phyloP scores from a whole-genome alignment of 2,329 filamentous ascomycete species.

The Aureobasidium sp. region DNA sequence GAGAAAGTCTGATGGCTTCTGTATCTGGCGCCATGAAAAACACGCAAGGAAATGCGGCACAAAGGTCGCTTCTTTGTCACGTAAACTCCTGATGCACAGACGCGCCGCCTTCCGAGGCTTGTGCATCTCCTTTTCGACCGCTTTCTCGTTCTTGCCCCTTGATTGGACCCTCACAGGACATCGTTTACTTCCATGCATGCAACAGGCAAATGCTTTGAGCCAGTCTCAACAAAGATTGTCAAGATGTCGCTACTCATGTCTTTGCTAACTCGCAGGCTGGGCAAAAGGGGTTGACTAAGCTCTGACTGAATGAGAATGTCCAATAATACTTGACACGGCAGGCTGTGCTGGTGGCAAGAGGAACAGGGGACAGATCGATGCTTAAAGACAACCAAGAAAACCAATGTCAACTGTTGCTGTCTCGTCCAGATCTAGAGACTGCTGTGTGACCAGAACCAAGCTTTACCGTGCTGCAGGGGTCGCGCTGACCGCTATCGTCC shows the following conservation, averaged over 20 bases:
- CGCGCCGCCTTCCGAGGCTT: slow-evolving; percentile 9
- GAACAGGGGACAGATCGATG: background rate
- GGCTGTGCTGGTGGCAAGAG: background rate
- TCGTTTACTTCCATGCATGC: slow-evolving; percentile 2
- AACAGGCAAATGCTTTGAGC: background rate
- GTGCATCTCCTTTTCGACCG: background rate
- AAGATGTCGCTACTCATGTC: background rate
- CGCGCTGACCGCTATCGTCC: slow-evolving; percentile 6
- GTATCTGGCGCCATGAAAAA: background rate
- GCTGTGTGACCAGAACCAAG: slow-evolving; percentile 5
- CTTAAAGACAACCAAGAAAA: background rate
- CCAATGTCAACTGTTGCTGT: background rate
- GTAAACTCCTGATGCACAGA: slow-evolving; percentile 7
- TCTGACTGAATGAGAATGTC: background rate
- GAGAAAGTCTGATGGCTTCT: too few species aligned
- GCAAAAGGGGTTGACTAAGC: background rate
- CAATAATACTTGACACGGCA: background rate
- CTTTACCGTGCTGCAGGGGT: slow-evolving; percentile 11
- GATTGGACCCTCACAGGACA: background rate
- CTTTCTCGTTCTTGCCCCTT: background rate
- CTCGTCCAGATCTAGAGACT: background rate
- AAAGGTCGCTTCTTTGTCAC: slow-evolving; percentile 1
- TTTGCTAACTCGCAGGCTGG: background rate
- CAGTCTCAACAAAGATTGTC: background rate
- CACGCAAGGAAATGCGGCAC: background rate